Base-by-base conservation (phyloP, 768 basidiomycete genomes). In the Phlegmacium glaucopus region DNA sequence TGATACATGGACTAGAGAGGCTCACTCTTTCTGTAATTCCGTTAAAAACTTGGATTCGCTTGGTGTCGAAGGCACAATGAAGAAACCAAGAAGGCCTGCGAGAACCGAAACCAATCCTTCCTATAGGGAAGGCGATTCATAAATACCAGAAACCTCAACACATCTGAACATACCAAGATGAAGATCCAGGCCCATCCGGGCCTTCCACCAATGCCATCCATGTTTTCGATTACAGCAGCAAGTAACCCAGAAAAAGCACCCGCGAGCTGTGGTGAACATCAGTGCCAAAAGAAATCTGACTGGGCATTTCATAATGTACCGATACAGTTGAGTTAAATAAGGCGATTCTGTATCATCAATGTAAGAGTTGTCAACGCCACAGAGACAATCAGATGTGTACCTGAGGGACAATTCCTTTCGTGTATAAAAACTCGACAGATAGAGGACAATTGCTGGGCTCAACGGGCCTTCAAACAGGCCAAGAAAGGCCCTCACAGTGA, bases 101-200 rank as follows among this genome's bases (percentile, higher is more conserved):
- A 76, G 43, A 36, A 73, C 61, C 2, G 78, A 77, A 55, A 83
- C 76, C 0, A 72, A 59, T 1, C 82, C 82, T 53, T 68, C 67
- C 69, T 69, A 42, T 26, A 39, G 29, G 18, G 12, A 5, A 26
- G n/a, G 15, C 18, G 25, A 29, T 22, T 5, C 3, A 22, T 2
- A 5, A 22, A 3, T 22, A 5, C 22, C 2, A 22, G 22, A 22
- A 3, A 22, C 5, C 22, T 5, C 22, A 22, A 22, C 2, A 22
- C 22, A 22, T 22, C 22, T 5, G 5, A 22, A 22, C 58, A 26
- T 49, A 78, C 76, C n/a, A 80, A 36, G 32, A 80, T 79, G 53
- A 80, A 79, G 48, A 81, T 76, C 82, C 79, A 83, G 12, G 76
- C 69, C 84, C 83, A 86, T 0, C 79, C 83, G 1, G 75, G 68